Percentiles rank a stretch among this genome's conserved stretches.
These are phyloP conservation scores for Postia placenta DNA, from an alignment of 768 basidiomycete species.

Conservation along the genomic window DNA sequence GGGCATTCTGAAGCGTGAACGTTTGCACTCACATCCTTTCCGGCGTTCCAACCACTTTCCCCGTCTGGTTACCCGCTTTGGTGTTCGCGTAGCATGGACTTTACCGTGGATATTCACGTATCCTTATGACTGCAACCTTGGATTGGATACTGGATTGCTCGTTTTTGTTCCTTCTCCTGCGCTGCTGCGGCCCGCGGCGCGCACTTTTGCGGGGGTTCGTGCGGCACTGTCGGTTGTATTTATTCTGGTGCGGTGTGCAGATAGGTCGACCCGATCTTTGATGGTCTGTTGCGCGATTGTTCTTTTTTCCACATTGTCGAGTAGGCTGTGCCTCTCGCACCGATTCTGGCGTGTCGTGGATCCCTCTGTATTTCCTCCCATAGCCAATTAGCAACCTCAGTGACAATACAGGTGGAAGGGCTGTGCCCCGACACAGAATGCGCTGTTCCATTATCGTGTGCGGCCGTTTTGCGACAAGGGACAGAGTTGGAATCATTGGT, in stretches of 20 bases:
- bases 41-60: not conserved
- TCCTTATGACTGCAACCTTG: not conserved
- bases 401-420: constrained; percentile 7
- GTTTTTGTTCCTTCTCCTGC: no score
- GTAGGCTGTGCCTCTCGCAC: constrained; percentile 8
- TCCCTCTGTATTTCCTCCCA: not conserved
- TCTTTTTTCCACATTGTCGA: not conserved
- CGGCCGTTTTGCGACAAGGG: no score
- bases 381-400: constrained; percentile 1
- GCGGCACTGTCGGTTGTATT: not conserved
- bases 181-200: not conserved
- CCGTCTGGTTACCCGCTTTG: not conserved
- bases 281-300: not conserved
- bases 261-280: not conserved
- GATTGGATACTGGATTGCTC: constrained; percentile 6
- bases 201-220: not conserved
- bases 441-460: no score
- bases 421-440: constrained; percentile 2
- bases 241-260: constrained; percentile 1
- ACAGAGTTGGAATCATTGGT: no score
- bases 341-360: not conserved
- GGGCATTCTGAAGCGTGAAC: constrained; percentile 43
- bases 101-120: constrained; percentile 3
- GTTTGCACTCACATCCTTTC: not conserved
- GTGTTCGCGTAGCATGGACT: not conserved